Conservation (phyloP, 345 rosid species). For the Eucalyptus guilfoylei region DNA sequence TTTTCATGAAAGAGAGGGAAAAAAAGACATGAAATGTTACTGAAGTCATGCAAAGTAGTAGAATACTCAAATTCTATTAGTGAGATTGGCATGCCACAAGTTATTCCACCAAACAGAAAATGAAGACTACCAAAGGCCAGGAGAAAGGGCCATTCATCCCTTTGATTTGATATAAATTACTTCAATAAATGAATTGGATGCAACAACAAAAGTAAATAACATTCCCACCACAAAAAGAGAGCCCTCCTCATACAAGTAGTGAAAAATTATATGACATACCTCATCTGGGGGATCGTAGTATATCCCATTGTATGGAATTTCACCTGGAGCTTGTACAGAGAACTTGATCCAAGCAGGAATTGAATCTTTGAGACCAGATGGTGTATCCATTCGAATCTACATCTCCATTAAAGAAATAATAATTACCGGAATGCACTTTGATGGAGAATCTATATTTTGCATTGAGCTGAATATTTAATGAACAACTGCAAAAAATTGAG, state of each 20-base stretch:
- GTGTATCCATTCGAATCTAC: constrained; percentile 94
- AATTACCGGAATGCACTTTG: neutral
- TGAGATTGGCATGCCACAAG: neutral
- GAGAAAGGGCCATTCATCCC: neutral
- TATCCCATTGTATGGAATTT: constrained; percentile 87
- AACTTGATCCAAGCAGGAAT: constrained; percentile 99
- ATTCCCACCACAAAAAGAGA: neutral
- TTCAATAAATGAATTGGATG: neutral
- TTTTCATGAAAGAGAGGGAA: neutral
- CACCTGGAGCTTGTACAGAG: constrained; percentile 91
- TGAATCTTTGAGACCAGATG: constrained; percentile 88
- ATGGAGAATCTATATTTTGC: neutral
- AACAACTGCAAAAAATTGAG: neutral
- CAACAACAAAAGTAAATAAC: neutral
- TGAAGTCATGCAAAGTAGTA: neutral
- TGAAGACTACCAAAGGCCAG: neutral
- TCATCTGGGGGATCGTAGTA: constrained; percentile 94
- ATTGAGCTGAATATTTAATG: neutral
- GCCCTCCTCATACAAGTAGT: neutral
- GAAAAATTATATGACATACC: constrained; percentile 22
- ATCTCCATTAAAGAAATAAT: neutral
- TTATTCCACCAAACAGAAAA: neutral
- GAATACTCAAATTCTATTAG: neutral
- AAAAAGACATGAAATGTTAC: neutral
- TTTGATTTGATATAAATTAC: neutral